Evolutionary conservation across 177 flowering plant species (phyloP).

Genomic region (Telopea speciosissima): DNA sequence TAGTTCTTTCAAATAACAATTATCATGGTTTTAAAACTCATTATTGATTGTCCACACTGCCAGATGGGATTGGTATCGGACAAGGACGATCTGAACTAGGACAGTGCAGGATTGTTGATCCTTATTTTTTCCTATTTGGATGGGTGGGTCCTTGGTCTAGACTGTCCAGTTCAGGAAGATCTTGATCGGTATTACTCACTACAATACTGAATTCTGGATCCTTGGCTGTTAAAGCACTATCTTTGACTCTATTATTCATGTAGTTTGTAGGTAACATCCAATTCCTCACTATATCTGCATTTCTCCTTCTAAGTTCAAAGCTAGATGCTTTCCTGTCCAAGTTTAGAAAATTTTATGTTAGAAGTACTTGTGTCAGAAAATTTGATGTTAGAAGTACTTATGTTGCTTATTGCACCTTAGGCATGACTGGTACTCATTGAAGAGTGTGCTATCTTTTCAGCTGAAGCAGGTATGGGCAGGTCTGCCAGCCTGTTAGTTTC

Average conservation of each 20-base stretch:
- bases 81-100: too few relatives aligned
- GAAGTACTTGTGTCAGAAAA: neutral
- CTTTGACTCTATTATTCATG: too few relatives aligned
- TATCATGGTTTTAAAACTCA: neutral
- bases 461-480: slow-evolving; percentile 94
- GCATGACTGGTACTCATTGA: slow-evolving; percentile 76
- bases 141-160: too few relatives aligned
- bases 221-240: too few relatives aligned
- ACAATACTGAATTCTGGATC: too few relatives aligned
- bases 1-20: neutral
- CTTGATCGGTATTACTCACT: too few relatives aligned
- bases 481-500: slow-evolving; percentile 30
- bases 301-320: neutral
- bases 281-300: neutral
- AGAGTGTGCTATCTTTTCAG: slow-evolving; percentile 59
- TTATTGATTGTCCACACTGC: too few relatives aligned
- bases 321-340: neutral
- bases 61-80: too few relatives aligned
- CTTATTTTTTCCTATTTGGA: too few relatives aligned
- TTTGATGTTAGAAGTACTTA: slow-evolving; percentile 1
- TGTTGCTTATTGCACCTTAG: slow-evolving; percentile 28
- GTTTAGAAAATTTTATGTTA: too few relatives aligned
- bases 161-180: too few relatives aligned
- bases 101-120: too few relatives aligned
- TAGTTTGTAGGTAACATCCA: neutral